Percentiles rank a stretch among this genome's conserved stretches.
Evolutionary conservation across 345 rosid genomes (phyloP).

Genomic region (Salix caprea): DNA sequence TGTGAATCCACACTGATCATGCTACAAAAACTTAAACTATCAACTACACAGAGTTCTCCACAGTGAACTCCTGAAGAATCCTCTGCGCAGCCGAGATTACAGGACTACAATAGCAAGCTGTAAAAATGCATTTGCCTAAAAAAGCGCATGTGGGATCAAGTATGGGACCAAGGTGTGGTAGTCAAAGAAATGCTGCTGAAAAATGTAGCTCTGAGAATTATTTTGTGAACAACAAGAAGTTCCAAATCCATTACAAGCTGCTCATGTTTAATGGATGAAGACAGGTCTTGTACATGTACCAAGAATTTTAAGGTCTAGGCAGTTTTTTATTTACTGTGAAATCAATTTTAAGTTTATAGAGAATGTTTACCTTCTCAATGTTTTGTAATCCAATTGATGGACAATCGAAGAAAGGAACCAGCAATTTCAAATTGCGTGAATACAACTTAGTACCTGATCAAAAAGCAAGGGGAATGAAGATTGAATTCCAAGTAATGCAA

Average conservation of each 20-base stretch:
- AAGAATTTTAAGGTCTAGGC: too few species aligned
- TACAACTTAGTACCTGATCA: conserved; percentile 62
- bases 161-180: too few species aligned
- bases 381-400: conserved; percentile 62
- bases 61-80: too few species aligned
- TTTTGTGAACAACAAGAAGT: not conserved
- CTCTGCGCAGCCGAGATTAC: too few species aligned
- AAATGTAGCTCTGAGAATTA: not conserved
- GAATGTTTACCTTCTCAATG: conserved; percentile 56
- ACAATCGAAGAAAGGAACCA: conserved; percentile 74
- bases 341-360: conserved; percentile 3
- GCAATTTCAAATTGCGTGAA: conserved; percentile 71
- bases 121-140: too few species aligned
- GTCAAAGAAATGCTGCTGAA: not conserved
- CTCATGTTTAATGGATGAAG: not conserved
- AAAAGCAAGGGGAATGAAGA: not conserved
- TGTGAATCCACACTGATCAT: too few species aligned
- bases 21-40: too few species aligned
- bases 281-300: too few species aligned
- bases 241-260: not conserved
- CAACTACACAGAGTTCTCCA: too few species aligned
- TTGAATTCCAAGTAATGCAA: not conserved
- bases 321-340: not conserved
- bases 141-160: too few species aligned
- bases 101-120: too few species aligned